Base-by-base conservation (phyloP, 2,329 filamentous ascomycete genomes). In the Metarhizium sp. region DNA sequence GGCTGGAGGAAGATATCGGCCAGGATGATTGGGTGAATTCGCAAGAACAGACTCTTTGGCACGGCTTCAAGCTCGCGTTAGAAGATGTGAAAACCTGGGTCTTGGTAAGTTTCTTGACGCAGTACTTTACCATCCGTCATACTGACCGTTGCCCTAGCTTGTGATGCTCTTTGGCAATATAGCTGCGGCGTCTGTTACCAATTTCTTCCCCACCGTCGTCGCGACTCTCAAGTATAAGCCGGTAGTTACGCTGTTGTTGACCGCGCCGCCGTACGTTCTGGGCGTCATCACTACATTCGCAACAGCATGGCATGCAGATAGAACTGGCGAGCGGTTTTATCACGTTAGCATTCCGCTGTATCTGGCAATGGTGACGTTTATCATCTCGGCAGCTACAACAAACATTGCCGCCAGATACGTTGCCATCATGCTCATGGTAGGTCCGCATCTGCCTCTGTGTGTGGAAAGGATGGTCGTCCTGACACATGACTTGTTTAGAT, bases 201-300 rank as follows among this genome's bases (percentile, higher is more conserved):
- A 85, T 67, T 87, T 87, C 73, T 85, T 87, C 69, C 84, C 84
- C 45, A 86, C 86, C 0, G 84, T 91, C 14, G 86, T 90, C 51
- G 73, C 77, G 57, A 86, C 84, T 6, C 77, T 90, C 2, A 78
- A 81, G n/a, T 87, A 85, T 66, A 75, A 70, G 56, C 73, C 76
- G 16, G 81, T 85, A 51, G 69, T 75, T 30, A 82, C 85, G 0
- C 76, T 87, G 4, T 76, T 87, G 14, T 73, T 88, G 53, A 86
- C 83, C 0, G 80, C 78, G 0, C 86, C 86, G 0, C 84, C 84
- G 1, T 88, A 86, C 65, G 78, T 85, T 3, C 73, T 86, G 13
- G 78, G 76, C 51, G 77, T 83, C 36, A 76, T 87, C 47, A 81
- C 79, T 0, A 81, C 84, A 1, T 82, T 84, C 60, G 55, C 76